Conservation (phyloP, 2,329 filamentous ascomycete species). For the Lachnellula subtilissima region DNA sequence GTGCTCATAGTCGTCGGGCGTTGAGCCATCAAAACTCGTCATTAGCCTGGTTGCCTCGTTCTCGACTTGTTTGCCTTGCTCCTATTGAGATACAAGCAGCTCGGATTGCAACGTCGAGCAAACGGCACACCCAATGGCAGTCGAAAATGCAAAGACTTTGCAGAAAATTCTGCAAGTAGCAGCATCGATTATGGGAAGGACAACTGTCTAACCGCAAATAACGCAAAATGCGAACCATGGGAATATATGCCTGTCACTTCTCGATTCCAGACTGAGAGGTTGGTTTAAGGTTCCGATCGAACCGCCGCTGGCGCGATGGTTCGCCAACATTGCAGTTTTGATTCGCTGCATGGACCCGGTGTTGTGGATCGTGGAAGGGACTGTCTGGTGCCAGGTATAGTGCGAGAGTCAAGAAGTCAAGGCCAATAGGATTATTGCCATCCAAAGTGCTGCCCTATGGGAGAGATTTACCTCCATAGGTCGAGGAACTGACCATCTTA, state of each 20-base stretch:
- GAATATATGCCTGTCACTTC: background rate
- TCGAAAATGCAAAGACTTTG: slow-evolving; percentile 4
- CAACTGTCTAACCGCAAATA: slow-evolving; percentile 3
- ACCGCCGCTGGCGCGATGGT: background rate
- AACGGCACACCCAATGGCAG: slow-evolving; percentile 5
- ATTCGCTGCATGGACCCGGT: slow-evolving; percentile 3
- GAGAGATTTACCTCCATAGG: background rate
- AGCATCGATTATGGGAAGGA: slow-evolving; percentile 6
- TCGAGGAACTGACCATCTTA: background rate
- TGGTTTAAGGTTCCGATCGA: slow-evolving; percentile 12
- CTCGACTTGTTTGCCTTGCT: slow-evolving; percentile 11
- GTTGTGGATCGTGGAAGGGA: slow-evolving; percentile 2
- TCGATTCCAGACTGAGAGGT: slow-evolving; percentile 10
- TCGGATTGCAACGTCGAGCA: slow-evolving; percentile 4
- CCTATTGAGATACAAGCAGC: slow-evolving; percentile 9
- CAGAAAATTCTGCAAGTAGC: slow-evolving; percentile 16
- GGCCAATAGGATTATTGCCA: background rate
- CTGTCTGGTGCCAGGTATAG: background rate
- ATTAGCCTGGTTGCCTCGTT: slow-evolving; percentile 25
- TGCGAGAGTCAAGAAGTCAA: background rate
- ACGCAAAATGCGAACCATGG: slow-evolving; percentile 11
- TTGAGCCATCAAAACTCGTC: slow-evolving; percentile 1
- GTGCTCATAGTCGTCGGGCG: slow-evolving; percentile 10
- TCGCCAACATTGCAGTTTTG: background rate
- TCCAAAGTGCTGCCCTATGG: background rate